Evolutionary conservation across 495 filamentous ascomycete species (phyloP).

Genomic region (Annulohypoxylon nitens): DNA sequence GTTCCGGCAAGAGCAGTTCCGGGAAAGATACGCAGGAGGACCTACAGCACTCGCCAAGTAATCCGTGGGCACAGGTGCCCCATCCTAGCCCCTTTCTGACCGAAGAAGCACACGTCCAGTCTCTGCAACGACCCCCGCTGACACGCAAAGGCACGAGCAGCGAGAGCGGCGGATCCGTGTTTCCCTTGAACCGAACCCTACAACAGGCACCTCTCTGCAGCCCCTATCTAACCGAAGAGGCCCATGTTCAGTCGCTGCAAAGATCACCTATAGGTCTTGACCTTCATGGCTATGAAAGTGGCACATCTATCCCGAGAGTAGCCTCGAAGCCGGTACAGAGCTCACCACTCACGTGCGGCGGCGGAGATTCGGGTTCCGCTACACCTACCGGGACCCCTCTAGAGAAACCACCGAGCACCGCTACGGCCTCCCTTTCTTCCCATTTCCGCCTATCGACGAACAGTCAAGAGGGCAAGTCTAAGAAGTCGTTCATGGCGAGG

Average conservation of each 20-base stretch:
- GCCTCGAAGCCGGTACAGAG: neutral
- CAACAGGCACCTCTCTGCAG: slow-evolving; percentile 45
- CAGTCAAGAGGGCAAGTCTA: slow-evolving; percentile 21
- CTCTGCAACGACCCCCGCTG: slow-evolving; percentile 45
- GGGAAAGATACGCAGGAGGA: slow-evolving; percentile 37
- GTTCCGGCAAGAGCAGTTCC: slow-evolving; percentile 54
- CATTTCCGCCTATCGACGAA: slow-evolving; percentile 14
- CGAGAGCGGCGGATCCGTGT: slow-evolving; percentile 43
- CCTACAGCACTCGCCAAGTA: slow-evolving; percentile 21
- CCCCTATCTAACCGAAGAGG: slow-evolving; percentile 60
- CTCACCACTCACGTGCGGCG: slow-evolving; percentile 22
- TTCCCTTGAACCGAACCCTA: slow-evolving; percentile 31
- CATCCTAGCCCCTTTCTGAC: slow-evolving; percentile 51
- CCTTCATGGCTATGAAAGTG: slow-evolving; percentile 15
- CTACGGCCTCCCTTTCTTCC: slow-evolving; percentile 13
- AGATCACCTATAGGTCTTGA: slow-evolving; percentile 33
- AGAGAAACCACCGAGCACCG: slow-evolving; percentile 3
- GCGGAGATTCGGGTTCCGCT: slow-evolving; percentile 17
- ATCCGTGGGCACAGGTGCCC: slow-evolving; percentile 38
- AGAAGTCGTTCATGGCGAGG: slow-evolving; percentile 44
- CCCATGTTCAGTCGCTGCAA: slow-evolving; percentile 60
- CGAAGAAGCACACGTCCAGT: slow-evolving; percentile 54
- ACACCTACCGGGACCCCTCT: slow-evolving; percentile 13
- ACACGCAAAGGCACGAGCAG: slow-evolving; percentile 42
- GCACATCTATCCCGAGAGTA: slow-evolving; percentile 14